These are phyloP conservation scores for Salix exigua DNA, from an alignment of 345 rosid species.

Conservation along the genomic window DNA sequence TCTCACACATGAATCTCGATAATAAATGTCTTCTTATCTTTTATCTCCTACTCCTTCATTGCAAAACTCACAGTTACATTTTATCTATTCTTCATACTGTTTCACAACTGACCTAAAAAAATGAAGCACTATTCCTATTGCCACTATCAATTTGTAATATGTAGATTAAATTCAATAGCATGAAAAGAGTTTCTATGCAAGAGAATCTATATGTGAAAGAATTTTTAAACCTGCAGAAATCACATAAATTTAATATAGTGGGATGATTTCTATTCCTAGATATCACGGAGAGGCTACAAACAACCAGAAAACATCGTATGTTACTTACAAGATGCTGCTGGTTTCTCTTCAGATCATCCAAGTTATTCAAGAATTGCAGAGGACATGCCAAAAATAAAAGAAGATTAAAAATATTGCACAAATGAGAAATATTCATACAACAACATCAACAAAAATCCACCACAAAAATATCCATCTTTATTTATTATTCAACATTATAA, in stretches of 20 bases:
- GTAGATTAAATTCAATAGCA: not conserved
- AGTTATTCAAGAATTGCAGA: constrained; percentile 34
- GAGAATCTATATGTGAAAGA: not conserved
- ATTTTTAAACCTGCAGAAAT: not conserved
- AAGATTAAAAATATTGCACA: constrained; percentile 22
- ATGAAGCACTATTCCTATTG: not conserved
- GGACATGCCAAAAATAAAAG: constrained; percentile 26
- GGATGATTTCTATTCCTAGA: not conserved
- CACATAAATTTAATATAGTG: not conserved
- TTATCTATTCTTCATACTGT: not conserved
- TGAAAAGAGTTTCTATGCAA: not conserved
- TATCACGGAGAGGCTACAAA: not conserved
- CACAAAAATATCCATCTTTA: not conserved
- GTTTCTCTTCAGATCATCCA: constrained; percentile 75
- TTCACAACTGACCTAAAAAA: not conserved
- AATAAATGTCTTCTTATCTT: no score
- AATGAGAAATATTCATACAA: constrained; percentile 4
- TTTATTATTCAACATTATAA: no score
- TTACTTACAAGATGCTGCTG: constrained; percentile 89
- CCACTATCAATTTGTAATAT: not conserved
- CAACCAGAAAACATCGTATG: not conserved
- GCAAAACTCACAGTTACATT: not conserved
- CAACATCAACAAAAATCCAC: not conserved
- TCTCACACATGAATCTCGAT: no score
- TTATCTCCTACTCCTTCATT: no score